Evolutionary conservation across 768 basidiomycete genomes (phyloP), one percentile per base, ranked within the genome.

Genomic region (Mycena epipterygia): DNA sequence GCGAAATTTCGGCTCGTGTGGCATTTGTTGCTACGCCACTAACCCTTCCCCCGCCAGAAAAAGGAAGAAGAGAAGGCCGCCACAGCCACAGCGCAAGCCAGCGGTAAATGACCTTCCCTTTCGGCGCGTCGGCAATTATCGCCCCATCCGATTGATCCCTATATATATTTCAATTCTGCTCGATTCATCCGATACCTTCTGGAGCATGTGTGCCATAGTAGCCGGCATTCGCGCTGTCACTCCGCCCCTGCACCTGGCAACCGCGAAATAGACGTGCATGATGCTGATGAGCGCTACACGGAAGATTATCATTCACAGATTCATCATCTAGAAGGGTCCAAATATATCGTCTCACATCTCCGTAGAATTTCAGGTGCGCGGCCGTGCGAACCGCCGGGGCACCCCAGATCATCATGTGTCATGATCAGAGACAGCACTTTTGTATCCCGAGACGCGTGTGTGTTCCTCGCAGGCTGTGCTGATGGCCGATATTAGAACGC

Each of bases 21-120:
- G 29, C 53, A 64, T 70, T 61, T 66, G 39, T 68, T 57, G 49
- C 55, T 39, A 44, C 65, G 60, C 57, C 64, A 78, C 65, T 44
- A 39, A 51, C 66, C 49, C 60, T 56, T 58, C 44, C 51, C 35
- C 46, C 23, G 59, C 41, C 72, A 90, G 89, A 89, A 89, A 84
- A 88, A 86, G 64, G 87, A 90, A 2, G 89, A 89, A 37, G 82
- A 85, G 66, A 85, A 83, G 78, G 59, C 63, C 30, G 59, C 51
- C 39, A 48, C 59, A 53, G 59, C 67, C 58, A 48, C 67, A 49
- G 35, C 41, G 6, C 52, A 55, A 57, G 78, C 67, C 37, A 49
- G 64, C 44, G 71, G 68, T 65, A 87, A 87, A 81, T 88, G 82
- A 81, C 78, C 74, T 70, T 61, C 67, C 76, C 58, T 60, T 23